A percentile compares a stretch with the other conserved stretches of the same genome.
Evolutionary conservation across 1,139 yeast species (phyloP).

Genomic region (Suhomyces kunorum): DNA sequence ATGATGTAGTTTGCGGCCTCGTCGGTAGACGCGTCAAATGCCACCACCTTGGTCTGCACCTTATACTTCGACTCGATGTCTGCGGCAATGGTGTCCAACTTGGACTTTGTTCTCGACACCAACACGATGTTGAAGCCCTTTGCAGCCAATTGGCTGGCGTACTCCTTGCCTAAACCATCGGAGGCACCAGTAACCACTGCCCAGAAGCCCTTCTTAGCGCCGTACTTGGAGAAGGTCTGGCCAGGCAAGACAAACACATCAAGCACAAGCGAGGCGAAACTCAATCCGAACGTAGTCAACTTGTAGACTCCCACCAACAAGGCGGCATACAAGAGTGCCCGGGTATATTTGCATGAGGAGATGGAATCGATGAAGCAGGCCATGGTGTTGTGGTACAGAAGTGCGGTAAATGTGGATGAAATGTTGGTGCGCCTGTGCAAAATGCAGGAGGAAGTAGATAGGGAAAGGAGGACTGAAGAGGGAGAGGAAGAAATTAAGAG

Average conservation of each 20-base stretch:
- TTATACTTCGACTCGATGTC: slow-evolving; percentile 62
- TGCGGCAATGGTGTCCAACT: slow-evolving; percentile 65
- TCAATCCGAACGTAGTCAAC: slow-evolving; percentile 40
- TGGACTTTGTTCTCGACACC: slow-evolving; percentile 80
- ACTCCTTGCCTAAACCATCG: slow-evolving; percentile 96
- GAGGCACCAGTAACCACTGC: slow-evolving; percentile 97
- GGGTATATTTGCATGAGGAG: slow-evolving; percentile 22
- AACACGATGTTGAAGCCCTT: slow-evolving; percentile 81
- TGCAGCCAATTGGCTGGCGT: slow-evolving; percentile 78
- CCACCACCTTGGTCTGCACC: slow-evolving; percentile 65
- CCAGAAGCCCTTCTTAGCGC: slow-evolving; percentile 67
- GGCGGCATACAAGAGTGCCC: slow-evolving; percentile 32
- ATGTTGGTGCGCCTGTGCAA: neutral
- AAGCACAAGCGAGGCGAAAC: slow-evolving; percentile 43
- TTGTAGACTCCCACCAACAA: slow-evolving; percentile 56
- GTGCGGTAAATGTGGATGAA: neutral
- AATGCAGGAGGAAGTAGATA: too few species aligned
- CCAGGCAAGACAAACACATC: slow-evolving; percentile 69
- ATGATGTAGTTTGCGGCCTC: slow-evolving; percentile 51
- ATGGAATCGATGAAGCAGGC: slow-evolving; percentile 13
- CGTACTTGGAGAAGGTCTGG: slow-evolving; percentile 65
- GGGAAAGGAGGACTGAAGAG: neutral
- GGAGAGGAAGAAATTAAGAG: neutral
- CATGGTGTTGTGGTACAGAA: neutral
- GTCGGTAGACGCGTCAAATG: slow-evolving; percentile 76